Conservation (phyloP, 2,329 filamentous ascomycete species). For the Diaporthe ilicicola region DNA sequence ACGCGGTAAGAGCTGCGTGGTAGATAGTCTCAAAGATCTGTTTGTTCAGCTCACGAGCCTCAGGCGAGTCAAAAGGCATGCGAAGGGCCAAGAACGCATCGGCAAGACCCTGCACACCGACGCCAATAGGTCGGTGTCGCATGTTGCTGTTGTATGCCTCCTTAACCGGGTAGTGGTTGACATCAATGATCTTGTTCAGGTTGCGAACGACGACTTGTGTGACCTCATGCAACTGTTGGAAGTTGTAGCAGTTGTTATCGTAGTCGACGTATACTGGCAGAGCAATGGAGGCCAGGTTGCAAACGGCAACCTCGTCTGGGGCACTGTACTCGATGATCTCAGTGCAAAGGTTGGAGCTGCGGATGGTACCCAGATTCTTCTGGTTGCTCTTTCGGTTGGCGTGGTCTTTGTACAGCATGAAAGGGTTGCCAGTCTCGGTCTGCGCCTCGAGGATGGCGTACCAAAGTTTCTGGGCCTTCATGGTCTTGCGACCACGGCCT, state of each 20-base stretch:
- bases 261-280: slow-evolving; percentile 92
- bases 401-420: slow-evolving; percentile 99
- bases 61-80: slow-evolving; percentile 94
- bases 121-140: slow-evolving; percentile 93
- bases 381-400: slow-evolving; percentile 99
- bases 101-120: slow-evolving; percentile 96
- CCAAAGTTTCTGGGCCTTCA: slow-evolving; percentile 99
- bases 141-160: slow-evolving; percentile 97
- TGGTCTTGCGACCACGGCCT: slow-evolving; percentile 85
- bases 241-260: slow-evolving; percentile 86
- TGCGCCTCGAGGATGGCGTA: slow-evolving; percentile 98
- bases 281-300: slow-evolving; percentile 94
- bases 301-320: slow-evolving; percentile 97
- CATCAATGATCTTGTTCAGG: slow-evolving; percentile 97
- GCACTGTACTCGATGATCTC: slow-evolving; percentile 98
- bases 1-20: slow-evolving; percentile 91
- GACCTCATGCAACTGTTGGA: slow-evolving; percentile 95
- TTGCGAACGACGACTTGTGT: slow-evolving; percentile 92
- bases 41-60: slow-evolving; percentile 92
- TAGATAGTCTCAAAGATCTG: slow-evolving; percentile 99
- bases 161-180: slow-evolving; percentile 97
- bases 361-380: slow-evolving; percentile 98
- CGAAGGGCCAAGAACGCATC: slow-evolving; percentile 98
- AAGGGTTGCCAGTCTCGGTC: slow-evolving; percentile 98
- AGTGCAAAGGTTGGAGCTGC: slow-evolving; percentile 98